phyloP scores from a whole-genome alignment of 768 basidiomycete genomes.

The Cytidiella melzeri region DNA sequence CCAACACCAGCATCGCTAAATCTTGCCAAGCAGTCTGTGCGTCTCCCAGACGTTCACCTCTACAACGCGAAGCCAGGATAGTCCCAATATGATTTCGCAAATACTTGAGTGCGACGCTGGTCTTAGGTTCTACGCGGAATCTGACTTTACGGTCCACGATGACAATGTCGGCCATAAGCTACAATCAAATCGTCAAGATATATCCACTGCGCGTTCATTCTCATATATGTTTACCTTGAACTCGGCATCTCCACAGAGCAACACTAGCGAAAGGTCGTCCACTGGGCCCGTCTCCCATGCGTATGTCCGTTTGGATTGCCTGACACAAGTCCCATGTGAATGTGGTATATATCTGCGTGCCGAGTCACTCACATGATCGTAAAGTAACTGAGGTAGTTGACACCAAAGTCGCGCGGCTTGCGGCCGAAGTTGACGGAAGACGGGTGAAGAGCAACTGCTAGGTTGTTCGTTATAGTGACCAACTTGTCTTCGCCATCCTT shows the following conservation, averaged over 20 bases:
- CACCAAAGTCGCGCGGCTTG: conserved; percentile 62
- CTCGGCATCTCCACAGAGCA: conserved; percentile 88
- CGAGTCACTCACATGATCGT: conserved; percentile 65
- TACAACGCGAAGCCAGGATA: conserved; percentile 62
- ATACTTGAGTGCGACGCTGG: conserved; percentile 73
- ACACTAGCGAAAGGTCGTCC: conserved; percentile 72
- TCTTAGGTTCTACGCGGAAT: conserved; percentile 62
- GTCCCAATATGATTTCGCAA: conserved; percentile 58
- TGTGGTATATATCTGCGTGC: conserved; percentile 6
- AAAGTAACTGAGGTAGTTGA: conserved; percentile 75
- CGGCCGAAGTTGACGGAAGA: conserved; percentile 84
- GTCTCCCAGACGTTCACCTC: conserved; percentile 50
- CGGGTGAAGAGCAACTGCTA: conserved; percentile 76
- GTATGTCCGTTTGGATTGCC: conserved; percentile 92
- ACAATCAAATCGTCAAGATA: background rate
- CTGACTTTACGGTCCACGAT: conserved; percentile 83
- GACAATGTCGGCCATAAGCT: conserved; percentile 70
- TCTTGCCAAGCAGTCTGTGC: conserved; percentile 70
- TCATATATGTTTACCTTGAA: conserved; percentile 67
- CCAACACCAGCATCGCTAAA: conserved; percentile 55
- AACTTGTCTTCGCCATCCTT: conserved; percentile 44
- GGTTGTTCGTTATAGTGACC: conserved; percentile 79
- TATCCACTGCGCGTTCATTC: too few relatives aligned
- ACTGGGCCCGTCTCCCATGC: conserved; percentile 91
- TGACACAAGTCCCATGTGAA: conserved; percentile 26